Conservation (phyloP, 345 rosid genomes). For the Boechera retrofracta region DNA sequence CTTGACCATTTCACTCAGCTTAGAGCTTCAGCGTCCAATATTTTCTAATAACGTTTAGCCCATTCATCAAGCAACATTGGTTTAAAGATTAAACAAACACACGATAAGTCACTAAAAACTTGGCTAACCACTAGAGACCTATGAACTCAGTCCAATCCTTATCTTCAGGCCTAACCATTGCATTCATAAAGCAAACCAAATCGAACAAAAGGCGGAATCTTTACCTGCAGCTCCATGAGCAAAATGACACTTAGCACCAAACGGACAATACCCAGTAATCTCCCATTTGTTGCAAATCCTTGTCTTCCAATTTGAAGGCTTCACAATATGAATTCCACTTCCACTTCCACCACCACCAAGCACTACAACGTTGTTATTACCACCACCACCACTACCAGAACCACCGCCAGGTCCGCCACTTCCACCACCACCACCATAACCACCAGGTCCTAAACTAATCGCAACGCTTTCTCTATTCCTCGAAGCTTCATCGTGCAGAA, state of each 20-base stretch:
- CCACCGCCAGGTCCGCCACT: conserved; percentile 37
- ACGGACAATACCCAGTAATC: conserved; percentile 92
- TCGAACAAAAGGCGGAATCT: not conserved
- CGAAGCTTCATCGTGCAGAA: conserved; percentile 89
- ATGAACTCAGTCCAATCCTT: not conserved
- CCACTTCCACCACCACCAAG: conserved; percentile 49
- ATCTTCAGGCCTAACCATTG: conserved; percentile 4
- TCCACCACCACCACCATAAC: conserved; percentile 61
- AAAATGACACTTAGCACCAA: conserved; percentile 95
- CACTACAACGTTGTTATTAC: conserved; percentile 45
- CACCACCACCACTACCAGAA: conserved; percentile 5
- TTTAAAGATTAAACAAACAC: not conserved
- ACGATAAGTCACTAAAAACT: not conserved
- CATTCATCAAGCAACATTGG: not conserved
- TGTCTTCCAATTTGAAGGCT: conserved; percentile 98
- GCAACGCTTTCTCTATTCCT: conserved; percentile 95
- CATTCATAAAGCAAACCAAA: not conserved
- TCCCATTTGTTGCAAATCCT: conserved; percentile 99
- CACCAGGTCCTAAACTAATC: conserved; percentile 93
- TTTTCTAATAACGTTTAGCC: not conserved
- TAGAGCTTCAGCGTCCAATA: conserved; percentile 8
- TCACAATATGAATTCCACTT: conserved; percentile 51
- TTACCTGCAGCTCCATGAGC: conserved; percentile 93
- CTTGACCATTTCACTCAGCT: not conserved
- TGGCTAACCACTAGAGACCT: conserved; percentile 10